Evolutionary conservation across 2,329 filamentous ascomycete species (phyloP), one percentile per base, ranked within the genome.

Genomic region (Botrytis medusae): DNA sequence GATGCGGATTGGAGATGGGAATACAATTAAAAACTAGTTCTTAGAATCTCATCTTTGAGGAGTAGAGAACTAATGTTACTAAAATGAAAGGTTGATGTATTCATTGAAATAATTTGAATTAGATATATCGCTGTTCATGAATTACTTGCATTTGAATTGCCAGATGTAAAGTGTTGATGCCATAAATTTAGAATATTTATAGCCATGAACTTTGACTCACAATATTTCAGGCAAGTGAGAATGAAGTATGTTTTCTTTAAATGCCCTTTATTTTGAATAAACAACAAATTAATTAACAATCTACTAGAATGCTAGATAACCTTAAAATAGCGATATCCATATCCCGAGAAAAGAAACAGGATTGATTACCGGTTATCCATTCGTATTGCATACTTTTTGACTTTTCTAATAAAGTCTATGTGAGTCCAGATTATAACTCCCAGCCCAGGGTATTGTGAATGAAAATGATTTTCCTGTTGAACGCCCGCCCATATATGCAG

Each of bases 241-340:
- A 8, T 37, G 8, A 7, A 37, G 7, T 1, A 37, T 7, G 37
- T 8, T 51, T n/a, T 51, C 0, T n/a, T 16, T 0, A n/a, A 0
- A 51, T 2, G 48, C 25, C 2, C 7, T 22, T n/a, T 2, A 1
- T 14, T 51, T 51, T 14, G 10, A 16, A 51, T 29, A 2, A 8
- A 5, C 1, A 16, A n/a, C 0, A 7, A 54, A 7, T n/a, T 1
- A 14, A 7, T n/a, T 16, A n/a, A 29, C 2, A 8, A 8, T 4
- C 25, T 16, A 5, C 25, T n/a, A 10, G 5, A 54, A 29, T 25
- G 4, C 48, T 54, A 16, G 0, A 25, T 37, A 37, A 7, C 37
- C 7, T 37, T 18, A 57, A n/a, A 29, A 8, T 29, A 18, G 18
- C 1, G 51, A 57, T 3, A 57, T 57, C 12, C 25, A 29, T 18